A percentile compares a stretch with the other conserved stretches of the same genome.
Conservation (phyloP, 2,329 filamentous ascomycete genomes). For the Penicillium psychrosexuale region DNA sequence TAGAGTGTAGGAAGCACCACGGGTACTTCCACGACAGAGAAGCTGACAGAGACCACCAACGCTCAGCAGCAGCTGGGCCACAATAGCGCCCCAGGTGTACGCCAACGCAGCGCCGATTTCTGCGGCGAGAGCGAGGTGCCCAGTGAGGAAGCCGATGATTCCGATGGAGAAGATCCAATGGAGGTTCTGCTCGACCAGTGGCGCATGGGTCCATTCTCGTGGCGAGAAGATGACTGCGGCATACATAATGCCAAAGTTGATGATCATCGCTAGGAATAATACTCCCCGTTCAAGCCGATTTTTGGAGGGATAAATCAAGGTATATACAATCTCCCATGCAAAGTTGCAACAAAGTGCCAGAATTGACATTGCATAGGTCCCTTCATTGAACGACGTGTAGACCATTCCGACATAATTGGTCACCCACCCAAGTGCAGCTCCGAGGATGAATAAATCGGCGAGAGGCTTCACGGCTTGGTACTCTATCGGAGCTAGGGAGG, state of each 20-base stretch:
- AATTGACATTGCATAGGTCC: conserved; percentile 18
- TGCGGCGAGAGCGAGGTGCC: conserved; percentile 5
- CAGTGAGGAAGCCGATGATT: conserved; percentile 3
- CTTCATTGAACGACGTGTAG: conserved; percentile 13
- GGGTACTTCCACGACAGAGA: conserved; percentile 6
- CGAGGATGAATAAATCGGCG: conserved; percentile 1
- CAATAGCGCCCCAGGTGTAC: conserved; percentile 11
- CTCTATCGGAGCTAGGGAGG: neutral
- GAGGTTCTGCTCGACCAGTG: conserved; percentile 15
- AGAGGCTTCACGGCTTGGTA: neutral
- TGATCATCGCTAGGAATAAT: neutral
- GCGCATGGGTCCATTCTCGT: conserved; percentile 18
- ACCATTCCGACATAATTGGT: conserved; percentile 16
- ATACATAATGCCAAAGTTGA: conserved; percentile 18
- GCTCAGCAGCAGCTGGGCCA: conserved; percentile 13
- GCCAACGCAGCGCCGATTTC: conserved; percentile 12
- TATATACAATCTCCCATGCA: conserved; percentile 19
- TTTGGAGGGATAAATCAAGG: conserved; percentile 15
- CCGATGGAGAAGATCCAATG: conserved; percentile 8
- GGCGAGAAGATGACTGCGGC: conserved; percentile 8
- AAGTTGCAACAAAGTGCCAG: conserved; percentile 18
- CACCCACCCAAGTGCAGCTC: conserved; percentile 15
- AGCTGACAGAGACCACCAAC: conserved; percentile 13
- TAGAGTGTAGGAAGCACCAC: neutral
- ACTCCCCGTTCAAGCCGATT: conserved; percentile 5